phyloP scores from a whole-genome alignment of 2,329 filamentous ascomycete genomes.

The Exophiala phaeomuriformis region DNA sequence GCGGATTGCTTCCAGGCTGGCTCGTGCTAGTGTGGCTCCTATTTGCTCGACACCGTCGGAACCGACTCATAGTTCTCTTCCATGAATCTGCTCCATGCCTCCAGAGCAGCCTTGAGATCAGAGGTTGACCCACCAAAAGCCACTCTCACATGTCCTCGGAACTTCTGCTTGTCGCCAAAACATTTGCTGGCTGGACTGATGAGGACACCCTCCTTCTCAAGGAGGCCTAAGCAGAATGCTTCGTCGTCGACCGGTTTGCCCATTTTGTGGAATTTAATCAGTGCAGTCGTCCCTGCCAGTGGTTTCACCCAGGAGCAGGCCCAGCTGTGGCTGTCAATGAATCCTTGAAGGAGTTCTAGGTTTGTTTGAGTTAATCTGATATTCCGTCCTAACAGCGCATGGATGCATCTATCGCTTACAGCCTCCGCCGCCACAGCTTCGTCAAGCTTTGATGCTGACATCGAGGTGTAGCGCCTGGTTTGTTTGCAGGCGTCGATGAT shows the following conservation, averaged over 20 bases:
- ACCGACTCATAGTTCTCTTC: slow-evolving; percentile 50
- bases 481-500: slow-evolving; percentile 58
- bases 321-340: slow-evolving; percentile 57
- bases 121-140: slow-evolving; percentile 68
- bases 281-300: slow-evolving; percentile 70
- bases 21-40: background rate
- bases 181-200: slow-evolving; percentile 65
- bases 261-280: slow-evolving; percentile 60
- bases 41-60: slow-evolving; percentile 23
- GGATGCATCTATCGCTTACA: slow-evolving; percentile 57
- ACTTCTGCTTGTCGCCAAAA: slow-evolving; percentile 62
- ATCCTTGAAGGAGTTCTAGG: slow-evolving; percentile 57
- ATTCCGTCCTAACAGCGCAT: slow-evolving; percentile 56
- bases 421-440: slow-evolving; percentile 72
- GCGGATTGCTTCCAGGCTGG: too few species aligned
- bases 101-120: slow-evolving; percentile 59
- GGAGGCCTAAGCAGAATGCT: slow-evolving; percentile 61
- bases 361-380: slow-evolving; percentile 62
- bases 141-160: slow-evolving; percentile 67
- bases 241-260: slow-evolving; percentile 62
- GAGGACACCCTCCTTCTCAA: slow-evolving; percentile 64
- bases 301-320: slow-evolving; percentile 66
- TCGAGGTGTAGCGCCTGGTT: slow-evolving; percentile 75
- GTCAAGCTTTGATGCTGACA: slow-evolving; percentile 75
- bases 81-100: slow-evolving; percentile 49